Percentiles rank a stretch among this genome's conserved stretches.
phyloP scores from a whole-genome alignment of 2,329 filamentous ascomycete genomes.

The Canariomyces notabilis region DNA sequence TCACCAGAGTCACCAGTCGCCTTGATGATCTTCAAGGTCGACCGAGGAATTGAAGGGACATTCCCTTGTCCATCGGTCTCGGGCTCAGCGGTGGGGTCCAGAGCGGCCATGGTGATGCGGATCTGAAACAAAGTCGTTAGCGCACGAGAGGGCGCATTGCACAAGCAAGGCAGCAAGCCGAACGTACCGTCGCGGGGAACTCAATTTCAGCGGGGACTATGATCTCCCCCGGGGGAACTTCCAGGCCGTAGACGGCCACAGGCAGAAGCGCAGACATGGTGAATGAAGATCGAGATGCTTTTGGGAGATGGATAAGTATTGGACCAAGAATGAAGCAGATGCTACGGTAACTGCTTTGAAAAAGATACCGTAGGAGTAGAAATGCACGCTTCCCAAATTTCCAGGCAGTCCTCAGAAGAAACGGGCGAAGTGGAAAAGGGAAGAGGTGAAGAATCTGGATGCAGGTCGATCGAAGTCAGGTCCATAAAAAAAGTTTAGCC shows the following conservation, averaged over 20 bases:
- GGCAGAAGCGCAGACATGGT: constrained; percentile 53
- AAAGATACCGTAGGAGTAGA: neutral
- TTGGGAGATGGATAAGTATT: neutral
- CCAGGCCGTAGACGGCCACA: constrained; percentile 85
- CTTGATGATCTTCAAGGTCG: constrained; percentile 89
- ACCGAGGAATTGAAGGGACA: constrained; percentile 60
- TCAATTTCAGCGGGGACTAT: constrained; percentile 74
- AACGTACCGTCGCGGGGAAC: constrained; percentile 77
- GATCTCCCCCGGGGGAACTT: constrained; percentile 80
- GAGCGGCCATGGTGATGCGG: constrained; percentile 96
- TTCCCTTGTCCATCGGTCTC: constrained; percentile 61
- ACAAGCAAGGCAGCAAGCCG: neutral
- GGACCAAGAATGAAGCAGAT: constrained; percentile 3
- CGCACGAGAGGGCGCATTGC: neutral
- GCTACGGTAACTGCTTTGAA: constrained; percentile 1
- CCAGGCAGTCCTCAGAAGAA: neutral
- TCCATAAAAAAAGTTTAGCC: constrained; percentile 20
- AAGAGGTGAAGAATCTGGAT: neutral
- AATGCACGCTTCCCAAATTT: neutral
- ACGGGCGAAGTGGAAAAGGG: constrained; percentile 1
- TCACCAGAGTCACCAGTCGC: constrained; percentile 59
- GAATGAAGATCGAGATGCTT: constrained; percentile 10
- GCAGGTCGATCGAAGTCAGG: constrained; percentile 7
- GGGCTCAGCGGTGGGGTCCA: constrained; percentile 78
- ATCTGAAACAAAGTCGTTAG: constrained; percentile 56